phyloP scores from a whole-genome alignment of 192 early-diverging fungal species.

The Lobosporangium transversale region DNA sequence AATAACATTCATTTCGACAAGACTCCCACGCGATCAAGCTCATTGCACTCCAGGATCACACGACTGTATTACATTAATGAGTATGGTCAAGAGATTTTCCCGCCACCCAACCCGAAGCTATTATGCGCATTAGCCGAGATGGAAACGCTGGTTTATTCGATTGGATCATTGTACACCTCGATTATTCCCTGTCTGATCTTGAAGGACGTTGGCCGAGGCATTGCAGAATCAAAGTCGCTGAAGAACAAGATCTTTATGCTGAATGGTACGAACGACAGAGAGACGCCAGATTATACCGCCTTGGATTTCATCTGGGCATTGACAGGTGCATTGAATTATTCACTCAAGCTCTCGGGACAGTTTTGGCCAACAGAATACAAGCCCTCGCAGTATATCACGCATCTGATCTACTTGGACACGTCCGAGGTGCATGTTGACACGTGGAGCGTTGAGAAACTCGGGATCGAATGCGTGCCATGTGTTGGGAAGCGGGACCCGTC shows the following conservation, averaged over 20 bases:
- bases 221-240: slow-evolving; percentile 61
- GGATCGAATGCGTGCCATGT: slow-evolving; percentile 57
- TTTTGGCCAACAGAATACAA: slow-evolving; percentile 47
- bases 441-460: slow-evolving; percentile 53
- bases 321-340: slow-evolving; percentile 70
- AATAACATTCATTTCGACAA: slow-evolving; percentile 54
- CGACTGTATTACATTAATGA: slow-evolving; percentile 78
- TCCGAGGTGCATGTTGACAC: slow-evolving; percentile 61
- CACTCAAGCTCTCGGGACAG: slow-evolving; percentile 43
- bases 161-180: slow-evolving; percentile 80
- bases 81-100: slow-evolving; percentile 76
- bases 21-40: slow-evolving; percentile 12
- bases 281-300: slow-evolving; percentile 74
- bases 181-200: slow-evolving; percentile 78
- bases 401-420: slow-evolving; percentile 63
- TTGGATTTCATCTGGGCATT: slow-evolving; percentile 77
- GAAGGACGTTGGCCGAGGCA: slow-evolving; percentile 69
- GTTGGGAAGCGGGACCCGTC: slow-evolving; percentile 21
- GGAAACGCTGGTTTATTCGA: slow-evolving; percentile 71
- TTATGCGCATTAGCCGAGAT: slow-evolving; percentile 59
- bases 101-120: slow-evolving; percentile 70
- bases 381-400: slow-evolving; percentile 58
- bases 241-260: slow-evolving; percentile 74
- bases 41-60: slow-evolving; percentile 59
- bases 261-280: slow-evolving; percentile 75